Conservation (phyloP, 73 alveolate species). For the Breviolum minutum region DNA sequence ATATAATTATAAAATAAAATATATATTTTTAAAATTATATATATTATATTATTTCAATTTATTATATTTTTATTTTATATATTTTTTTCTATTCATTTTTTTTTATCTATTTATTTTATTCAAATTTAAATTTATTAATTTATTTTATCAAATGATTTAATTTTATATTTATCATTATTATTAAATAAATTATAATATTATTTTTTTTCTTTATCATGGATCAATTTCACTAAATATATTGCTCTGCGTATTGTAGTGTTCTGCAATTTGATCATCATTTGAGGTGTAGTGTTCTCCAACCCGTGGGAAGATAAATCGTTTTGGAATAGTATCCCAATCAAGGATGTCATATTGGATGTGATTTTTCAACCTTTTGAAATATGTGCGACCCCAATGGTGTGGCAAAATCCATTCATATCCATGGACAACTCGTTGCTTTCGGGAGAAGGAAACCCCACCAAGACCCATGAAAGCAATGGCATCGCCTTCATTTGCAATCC, state of each 20-base stretch:
- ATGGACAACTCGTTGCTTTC: not conserved
- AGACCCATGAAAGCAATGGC: not conserved
- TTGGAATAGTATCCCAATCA: conserved; percentile 5
- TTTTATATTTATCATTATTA: too few species aligned
- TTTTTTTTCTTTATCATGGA: not conserved
- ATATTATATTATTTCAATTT: too few species aligned
- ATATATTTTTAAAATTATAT: too few species aligned
- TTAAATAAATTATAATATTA: too few species aligned
- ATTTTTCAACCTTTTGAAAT: not conserved
- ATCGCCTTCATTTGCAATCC: conserved; percentile 23
- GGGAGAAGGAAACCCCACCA: not conserved
- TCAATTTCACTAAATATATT: not conserved
- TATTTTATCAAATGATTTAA: too few species aligned
- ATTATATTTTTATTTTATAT: too few species aligned
- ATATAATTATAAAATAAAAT: too few species aligned
- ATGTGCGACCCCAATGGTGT: not conserved
- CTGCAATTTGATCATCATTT: not conserved
- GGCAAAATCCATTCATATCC: conserved; percentile 18
- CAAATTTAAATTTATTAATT: too few species aligned
- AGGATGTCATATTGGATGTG: conserved; percentile 5
- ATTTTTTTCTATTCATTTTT: too few species aligned
- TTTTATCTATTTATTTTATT: too few species aligned
- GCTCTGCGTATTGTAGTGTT: not conserved
- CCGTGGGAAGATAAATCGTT: not conserved
- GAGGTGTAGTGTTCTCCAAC: not conserved